phyloP scores from a whole-genome alignment of 2,329 filamentous ascomycete genomes.

The Karstenula rhodostoma region DNA sequence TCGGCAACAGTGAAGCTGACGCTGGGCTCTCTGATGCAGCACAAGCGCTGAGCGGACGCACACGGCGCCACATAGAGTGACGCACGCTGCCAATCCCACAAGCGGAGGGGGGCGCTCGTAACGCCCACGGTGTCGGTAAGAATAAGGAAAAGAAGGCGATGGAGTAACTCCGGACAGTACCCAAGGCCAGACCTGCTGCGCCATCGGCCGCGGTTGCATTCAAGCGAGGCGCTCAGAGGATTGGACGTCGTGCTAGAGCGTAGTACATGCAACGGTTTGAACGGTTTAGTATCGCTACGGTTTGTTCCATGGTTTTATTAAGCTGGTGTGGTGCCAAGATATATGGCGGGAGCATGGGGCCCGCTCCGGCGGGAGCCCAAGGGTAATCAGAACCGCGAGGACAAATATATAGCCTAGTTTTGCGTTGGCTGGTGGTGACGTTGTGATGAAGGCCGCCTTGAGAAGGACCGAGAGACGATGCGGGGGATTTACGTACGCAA shows the following conservation, averaged over 20 bases:
- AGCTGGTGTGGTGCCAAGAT: not conserved
- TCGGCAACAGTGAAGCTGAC: not conserved
- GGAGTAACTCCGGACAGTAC: not conserved
- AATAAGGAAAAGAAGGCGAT: constrained; percentile 1
- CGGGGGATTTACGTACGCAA: not conserved
- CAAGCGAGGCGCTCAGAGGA: constrained; percentile 4
- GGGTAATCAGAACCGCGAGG: not conserved
- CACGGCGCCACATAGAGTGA: not conserved
- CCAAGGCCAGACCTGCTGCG: not conserved
- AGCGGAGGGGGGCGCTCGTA: not conserved
- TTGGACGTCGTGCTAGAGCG: not conserved
- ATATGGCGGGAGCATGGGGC: not conserved
- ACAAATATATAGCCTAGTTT: not conserved
- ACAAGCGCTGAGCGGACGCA: not conserved
- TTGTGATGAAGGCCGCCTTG: not conserved
- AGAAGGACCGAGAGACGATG: constrained; percentile 5
- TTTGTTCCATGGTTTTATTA: not conserved
- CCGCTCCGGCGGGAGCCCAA: not conserved
- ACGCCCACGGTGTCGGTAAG: constrained; percentile 2
- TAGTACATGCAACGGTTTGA: constrained; percentile 6
- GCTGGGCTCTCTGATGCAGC: not conserved
- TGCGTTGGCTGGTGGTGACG: constrained; percentile 2
- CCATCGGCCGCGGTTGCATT: not conserved
- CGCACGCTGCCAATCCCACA: not conserved
- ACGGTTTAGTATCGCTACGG: not conserved